A percentile compares a stretch with the other conserved stretches of the same genome.
phyloP scores from a whole-genome alignment of 176 grass and related monocot species.

The Carex pumila region DNA sequence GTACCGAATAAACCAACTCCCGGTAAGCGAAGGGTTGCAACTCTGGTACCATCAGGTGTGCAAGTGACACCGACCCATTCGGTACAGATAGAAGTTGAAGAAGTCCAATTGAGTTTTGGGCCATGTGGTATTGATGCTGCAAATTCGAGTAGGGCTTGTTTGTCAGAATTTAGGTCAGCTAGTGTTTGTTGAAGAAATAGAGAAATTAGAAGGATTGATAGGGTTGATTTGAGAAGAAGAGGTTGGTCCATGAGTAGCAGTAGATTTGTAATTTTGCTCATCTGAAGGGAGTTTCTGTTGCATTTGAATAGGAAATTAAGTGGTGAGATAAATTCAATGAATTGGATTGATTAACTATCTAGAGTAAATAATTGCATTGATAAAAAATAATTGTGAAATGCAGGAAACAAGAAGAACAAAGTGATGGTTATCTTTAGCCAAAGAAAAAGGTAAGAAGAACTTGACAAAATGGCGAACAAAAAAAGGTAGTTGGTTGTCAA shows the following conservation, averaged over 20 bases:
- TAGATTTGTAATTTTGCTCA: neutral
- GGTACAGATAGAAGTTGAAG: constrained; percentile 51
- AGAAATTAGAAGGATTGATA: constrained; percentile 33
- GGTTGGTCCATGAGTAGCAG: neutral
- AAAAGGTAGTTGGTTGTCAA: constrained; percentile 17
- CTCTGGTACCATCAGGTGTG: constrained; percentile 53
- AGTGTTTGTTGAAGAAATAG: constrained; percentile 31
- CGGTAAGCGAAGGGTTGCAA: constrained; percentile 61
- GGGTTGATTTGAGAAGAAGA: neutral
- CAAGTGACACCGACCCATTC: constrained; percentile 87
- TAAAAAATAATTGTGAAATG: constrained; percentile 7
- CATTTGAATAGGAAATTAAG: constrained; percentile 9
- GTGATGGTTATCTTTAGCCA: constrained; percentile 24
- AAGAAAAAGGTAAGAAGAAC: constrained; percentile 13
- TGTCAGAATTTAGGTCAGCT: constrained; percentile 75
- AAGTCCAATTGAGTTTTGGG: constrained; percentile 86
- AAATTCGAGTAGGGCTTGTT: constrained; percentile 81
- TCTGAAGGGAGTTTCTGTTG: neutral
- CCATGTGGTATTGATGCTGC: constrained; percentile 70
- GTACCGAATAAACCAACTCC: constrained; percentile 77
- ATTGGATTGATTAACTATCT: neutral
- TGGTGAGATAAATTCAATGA: constrained; percentile 1
- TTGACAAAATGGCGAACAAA: constrained; percentile 5
- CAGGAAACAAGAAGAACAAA: constrained; percentile 33
- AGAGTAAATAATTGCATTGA: constrained; percentile 15